phyloP scores from a whole-genome alignment of 345 rosid species.

The Rhodamnia rubescens region DNA sequence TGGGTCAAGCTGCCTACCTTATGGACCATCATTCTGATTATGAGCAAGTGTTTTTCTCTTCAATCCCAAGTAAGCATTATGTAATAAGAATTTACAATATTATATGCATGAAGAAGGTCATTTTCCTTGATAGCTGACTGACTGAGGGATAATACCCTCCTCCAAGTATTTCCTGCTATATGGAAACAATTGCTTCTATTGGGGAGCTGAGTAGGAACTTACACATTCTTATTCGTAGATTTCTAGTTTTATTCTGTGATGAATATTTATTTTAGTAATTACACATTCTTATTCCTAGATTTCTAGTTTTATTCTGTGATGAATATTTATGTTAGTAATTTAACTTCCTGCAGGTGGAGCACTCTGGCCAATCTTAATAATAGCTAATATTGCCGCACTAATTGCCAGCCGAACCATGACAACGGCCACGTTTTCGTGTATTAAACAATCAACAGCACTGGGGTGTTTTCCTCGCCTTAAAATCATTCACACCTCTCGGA shows the following conservation, averaged over 20 bases:
- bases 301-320: background rate
- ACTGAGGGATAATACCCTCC: background rate
- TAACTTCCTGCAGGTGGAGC: constrained; percentile 42
- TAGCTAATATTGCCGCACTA: constrained; percentile 88
- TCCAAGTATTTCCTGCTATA: background rate
- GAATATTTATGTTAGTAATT: background rate
- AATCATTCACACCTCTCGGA: constrained; percentile 94
- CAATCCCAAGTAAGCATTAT: constrained; percentile 72
- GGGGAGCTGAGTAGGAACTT: background rate
- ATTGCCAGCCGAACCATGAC: constrained; percentile 99
- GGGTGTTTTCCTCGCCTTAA: constrained; percentile 99
- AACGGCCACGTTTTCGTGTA: constrained; percentile 97
- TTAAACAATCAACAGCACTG: constrained; percentile 91
- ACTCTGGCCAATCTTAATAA: constrained; percentile 80
- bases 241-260: background rate
- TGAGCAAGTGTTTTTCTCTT: constrained; percentile 70
- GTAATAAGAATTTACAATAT: background rate
- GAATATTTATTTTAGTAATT: background rate
- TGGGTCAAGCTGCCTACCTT: constrained; percentile 99
- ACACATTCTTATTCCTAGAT: background rate
- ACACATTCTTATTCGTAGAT: background rate
- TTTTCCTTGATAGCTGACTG: background rate
- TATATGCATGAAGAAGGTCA: background rate
- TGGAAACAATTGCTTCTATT: background rate
- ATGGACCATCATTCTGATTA: constrained; percentile 46